These are phyloP conservation scores for Endotrypanum monterogeii DNA, from an alignment of 208 protist species.

Conservation along the genomic window DNA sequence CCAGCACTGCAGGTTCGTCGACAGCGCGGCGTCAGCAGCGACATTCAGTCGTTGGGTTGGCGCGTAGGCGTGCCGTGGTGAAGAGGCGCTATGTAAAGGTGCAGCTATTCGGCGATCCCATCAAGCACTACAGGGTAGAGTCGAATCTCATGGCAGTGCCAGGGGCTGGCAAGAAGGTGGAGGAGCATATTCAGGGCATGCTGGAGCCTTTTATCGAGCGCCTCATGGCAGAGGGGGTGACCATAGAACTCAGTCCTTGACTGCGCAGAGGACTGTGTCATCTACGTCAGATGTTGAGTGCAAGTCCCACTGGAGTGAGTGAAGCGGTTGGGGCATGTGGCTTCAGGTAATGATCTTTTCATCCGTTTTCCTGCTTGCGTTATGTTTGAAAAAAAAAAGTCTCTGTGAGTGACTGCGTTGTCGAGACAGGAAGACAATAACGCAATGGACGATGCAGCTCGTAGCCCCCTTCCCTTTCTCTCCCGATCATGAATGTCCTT, in stretches of 20 bases:
- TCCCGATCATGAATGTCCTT: not conserved
- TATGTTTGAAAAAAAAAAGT: not conserved
- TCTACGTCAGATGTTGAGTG: not conserved
- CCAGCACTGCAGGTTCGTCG: not conserved
- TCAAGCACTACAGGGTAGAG: slow-evolving; percentile 78
- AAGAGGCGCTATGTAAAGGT: slow-evolving; percentile 59
- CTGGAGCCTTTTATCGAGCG: slow-evolving; percentile 79
- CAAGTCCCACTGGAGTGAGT: not conserved
- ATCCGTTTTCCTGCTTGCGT: not conserved
- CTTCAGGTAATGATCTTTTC: not conserved
- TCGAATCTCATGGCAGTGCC: slow-evolving; percentile 83
- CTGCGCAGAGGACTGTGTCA: not conserved
- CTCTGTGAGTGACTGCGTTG: not conserved
- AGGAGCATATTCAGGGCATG: slow-evolving; percentile 72
- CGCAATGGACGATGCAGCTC: not conserved
- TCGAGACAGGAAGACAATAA: too few species aligned
- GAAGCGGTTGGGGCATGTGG: not conserved
- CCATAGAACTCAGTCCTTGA: slow-evolving; percentile 30
- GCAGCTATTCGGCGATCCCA: slow-evolving; percentile 85
- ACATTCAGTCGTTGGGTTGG: slow-evolving; percentile 55
- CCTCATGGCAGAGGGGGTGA: slow-evolving; percentile 83
- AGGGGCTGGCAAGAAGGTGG: slow-evolving; percentile 75
- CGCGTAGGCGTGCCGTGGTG: slow-evolving; percentile 50
- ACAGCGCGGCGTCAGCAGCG: slow-evolving; percentile 8
- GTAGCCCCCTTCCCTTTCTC: not conserved